These are phyloP conservation scores for Talaromyces verruculosus DNA, from an alignment of 2,329 filamentous ascomycete species.

Conservation along the genomic window DNA sequence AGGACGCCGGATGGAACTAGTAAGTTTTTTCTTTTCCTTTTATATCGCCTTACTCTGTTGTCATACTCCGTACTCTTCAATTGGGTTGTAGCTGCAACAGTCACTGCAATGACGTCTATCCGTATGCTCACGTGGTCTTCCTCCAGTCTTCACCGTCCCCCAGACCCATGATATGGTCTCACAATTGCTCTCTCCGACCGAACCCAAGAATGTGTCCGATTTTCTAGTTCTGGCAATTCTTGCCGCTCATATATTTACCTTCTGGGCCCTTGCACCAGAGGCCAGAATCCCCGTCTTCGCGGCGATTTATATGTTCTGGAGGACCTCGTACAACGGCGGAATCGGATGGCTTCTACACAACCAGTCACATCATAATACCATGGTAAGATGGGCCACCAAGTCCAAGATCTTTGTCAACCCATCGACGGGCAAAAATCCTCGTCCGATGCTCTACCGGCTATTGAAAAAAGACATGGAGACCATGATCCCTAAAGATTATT, in stretches of 20 bases:
- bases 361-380: constrained; percentile 83
- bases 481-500: constrained; percentile 92
- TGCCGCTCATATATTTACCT: constrained; percentile 68
- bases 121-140: constrained; percentile 26
- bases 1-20: constrained; percentile 86
- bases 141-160: constrained; percentile 85
- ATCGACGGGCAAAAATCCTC: constrained; percentile 74
- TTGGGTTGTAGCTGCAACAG: neutral
- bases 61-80: neutral
- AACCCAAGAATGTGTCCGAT: constrained; percentile 94
- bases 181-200: constrained; percentile 87
- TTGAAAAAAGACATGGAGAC: constrained; percentile 88
- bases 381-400: constrained; percentile 85
- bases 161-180: constrained; percentile 99
- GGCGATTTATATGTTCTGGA: constrained; percentile 84
- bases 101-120: constrained; percentile 1
- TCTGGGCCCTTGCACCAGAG: constrained; percentile 69
- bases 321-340: constrained; percentile 86
- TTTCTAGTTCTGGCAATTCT: constrained; percentile 75
- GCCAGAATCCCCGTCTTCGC: constrained; percentile 78
- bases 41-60: neutral
- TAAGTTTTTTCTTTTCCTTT: constrained; percentile 52
- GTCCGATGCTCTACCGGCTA: constrained; percentile 77
- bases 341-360: constrained; percentile 86
- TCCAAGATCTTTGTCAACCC: constrained; percentile 84